phyloP scores from a whole-genome alignment of 1,284 basidiomycete species.

The Rhodotorula sp. region DNA sequence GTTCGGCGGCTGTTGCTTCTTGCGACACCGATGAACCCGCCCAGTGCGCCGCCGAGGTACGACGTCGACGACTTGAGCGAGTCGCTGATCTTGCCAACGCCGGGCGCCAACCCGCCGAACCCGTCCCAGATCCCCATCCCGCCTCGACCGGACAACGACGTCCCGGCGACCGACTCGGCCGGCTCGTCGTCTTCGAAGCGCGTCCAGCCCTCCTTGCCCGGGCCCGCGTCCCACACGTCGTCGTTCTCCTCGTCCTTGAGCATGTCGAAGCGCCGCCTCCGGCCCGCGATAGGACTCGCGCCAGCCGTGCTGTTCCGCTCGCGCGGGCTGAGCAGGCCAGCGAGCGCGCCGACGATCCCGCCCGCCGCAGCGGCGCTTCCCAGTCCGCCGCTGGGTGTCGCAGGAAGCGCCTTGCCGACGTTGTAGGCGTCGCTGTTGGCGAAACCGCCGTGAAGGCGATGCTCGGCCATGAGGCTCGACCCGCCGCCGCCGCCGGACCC shows the following conservation, averaged over 20 bases:
- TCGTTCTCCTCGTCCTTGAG: constrained; percentile 33
- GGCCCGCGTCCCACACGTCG: constrained; percentile 8
- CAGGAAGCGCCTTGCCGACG: constrained; percentile 6
- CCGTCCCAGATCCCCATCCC: constrained; percentile 33
- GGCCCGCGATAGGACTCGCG: neutral
- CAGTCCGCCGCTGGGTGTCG: neutral
- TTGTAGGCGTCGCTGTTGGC: constrained; percentile 16
- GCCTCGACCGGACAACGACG: constrained; percentile 6
- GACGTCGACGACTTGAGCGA: constrained; percentile 14
- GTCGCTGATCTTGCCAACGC: neutral
- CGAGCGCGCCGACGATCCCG: neutral
- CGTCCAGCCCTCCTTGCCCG: constrained; percentile 14
- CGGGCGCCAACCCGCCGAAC: constrained; percentile 5
- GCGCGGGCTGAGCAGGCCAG: constrained; percentile 2
- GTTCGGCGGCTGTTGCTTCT: too few species aligned
- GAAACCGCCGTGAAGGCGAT: neutral
- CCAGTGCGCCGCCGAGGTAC: constrained; percentile 32
- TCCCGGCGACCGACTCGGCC: neutral
- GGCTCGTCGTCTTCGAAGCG: constrained; percentile 16
- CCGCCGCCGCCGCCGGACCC: neutral
- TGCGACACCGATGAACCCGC: constrained; percentile 26
- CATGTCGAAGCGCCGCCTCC: constrained; percentile 28
- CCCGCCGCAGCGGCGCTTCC: neutral
- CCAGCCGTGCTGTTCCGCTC: neutral
- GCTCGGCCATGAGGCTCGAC: constrained; percentile 23